Conservation (phyloP, 2,329 filamentous ascomycete species). For the Aplosporella prunicola region DNA sequence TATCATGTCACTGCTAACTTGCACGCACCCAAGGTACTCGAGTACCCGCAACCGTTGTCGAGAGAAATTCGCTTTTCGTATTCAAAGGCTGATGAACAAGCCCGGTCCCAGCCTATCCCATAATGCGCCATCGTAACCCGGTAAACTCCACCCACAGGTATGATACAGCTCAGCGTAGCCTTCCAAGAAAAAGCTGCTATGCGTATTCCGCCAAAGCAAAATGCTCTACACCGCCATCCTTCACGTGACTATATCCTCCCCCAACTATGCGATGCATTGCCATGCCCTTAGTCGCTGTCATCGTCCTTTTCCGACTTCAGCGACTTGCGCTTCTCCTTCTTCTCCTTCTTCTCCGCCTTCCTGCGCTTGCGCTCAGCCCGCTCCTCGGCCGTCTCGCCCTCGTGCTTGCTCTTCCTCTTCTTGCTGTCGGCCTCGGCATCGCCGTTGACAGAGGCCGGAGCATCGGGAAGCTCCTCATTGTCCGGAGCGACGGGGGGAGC, state of each 20-base stretch:
- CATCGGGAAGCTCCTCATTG: conserved; percentile 16
- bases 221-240: conserved; percentile 1
- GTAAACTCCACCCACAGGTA: conserved; percentile 11
- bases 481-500: conserved; percentile 26
- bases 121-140: conserved; percentile 11
- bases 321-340: conserved; percentile 59
- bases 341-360: conserved; percentile 77
- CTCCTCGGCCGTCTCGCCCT: conserved; percentile 38
- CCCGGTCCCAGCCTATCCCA: conserved; percentile 10
- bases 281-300: conserved; percentile 8
- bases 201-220: conserved; percentile 1
- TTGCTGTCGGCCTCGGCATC: conserved; percentile 25
- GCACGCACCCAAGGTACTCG: no score
- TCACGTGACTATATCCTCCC: conserved; percentile 2
- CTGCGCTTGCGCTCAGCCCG: conserved; percentile 47
- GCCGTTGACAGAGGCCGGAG: conserved; percentile 17
- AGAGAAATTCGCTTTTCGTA: conserved; percentile 9
- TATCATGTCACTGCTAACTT: no score
- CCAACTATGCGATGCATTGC: background rate
- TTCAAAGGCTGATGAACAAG: conserved; percentile 6
- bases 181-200: background rate
- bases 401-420: conserved; percentile 41
- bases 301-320: conserved; percentile 10
- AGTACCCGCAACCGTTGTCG: background rate
- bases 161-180: conserved; percentile 9